A percentile compares a stretch with the other conserved stretches of the same genome.
Evolutionary conservation across 1,284 basidiomycete genomes (phyloP).

Genomic region (Ceratobasidium sp.): DNA sequence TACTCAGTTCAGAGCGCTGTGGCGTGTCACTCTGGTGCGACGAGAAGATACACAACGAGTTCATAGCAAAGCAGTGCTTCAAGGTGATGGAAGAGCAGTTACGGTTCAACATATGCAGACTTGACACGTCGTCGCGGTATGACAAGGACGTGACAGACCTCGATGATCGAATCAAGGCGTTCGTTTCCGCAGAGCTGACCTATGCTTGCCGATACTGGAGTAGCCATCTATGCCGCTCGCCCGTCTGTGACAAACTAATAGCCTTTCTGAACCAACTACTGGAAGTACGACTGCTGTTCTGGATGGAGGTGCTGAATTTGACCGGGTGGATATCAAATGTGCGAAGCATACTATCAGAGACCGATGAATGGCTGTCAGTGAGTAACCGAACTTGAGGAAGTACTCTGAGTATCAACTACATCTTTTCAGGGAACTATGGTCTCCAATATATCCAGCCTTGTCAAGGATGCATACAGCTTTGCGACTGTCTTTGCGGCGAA

Average conservation of each 20-base stretch:
- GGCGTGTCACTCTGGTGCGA: neutral
- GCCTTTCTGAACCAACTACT: neutral
- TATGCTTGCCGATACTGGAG: slow-evolving; percentile 20
- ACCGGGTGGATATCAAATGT: neutral
- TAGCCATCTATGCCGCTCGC: neutral
- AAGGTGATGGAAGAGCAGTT: neutral
- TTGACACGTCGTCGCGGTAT: neutral
- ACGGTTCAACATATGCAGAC: neutral
- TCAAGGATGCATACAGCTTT: slow-evolving; percentile 5
- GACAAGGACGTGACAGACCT: slow-evolving; percentile 9
- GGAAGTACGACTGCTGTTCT: neutral
- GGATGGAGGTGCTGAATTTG: slow-evolving; percentile 2
- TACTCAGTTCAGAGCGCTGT: neutral
- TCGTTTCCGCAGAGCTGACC: neutral
- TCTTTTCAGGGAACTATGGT: neutral
- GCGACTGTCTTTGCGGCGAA: slow-evolving; percentile 1
- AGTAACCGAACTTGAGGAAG: neutral
- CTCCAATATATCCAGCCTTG: neutral
- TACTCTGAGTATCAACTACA: neutral
- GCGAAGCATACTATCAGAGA: neutral
- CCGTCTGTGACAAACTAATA: neutral
- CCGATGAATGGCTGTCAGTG: neutral
- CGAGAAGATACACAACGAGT: neutral
- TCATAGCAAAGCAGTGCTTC: neutral
- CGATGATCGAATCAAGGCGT: neutral